Conservation (phyloP, 2,329 filamentous ascomycete species). For the Talaromyces piceae region DNA sequence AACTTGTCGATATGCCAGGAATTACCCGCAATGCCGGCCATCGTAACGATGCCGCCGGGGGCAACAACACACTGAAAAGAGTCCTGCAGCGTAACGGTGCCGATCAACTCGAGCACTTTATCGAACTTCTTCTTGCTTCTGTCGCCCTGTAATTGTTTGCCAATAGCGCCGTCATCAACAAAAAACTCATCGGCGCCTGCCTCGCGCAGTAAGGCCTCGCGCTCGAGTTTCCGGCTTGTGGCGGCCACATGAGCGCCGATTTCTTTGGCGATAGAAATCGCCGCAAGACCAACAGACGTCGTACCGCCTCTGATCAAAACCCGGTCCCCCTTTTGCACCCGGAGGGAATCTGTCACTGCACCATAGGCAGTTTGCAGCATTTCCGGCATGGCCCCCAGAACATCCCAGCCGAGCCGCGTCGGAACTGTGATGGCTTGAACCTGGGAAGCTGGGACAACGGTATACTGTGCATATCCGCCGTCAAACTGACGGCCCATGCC, state of each 20-base stretch:
- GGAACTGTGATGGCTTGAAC: conserved; percentile 27
- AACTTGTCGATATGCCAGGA: conserved; percentile 34
- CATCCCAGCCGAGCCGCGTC: conserved; percentile 33
- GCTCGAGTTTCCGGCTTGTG: conserved; percentile 33
- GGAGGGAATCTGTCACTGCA: conserved; percentile 33
- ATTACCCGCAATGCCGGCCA: conserved; percentile 42
- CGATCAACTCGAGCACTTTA: conserved; percentile 43
- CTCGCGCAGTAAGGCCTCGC: conserved; percentile 32
- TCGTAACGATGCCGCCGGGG: conserved; percentile 36
- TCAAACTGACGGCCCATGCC: conserved; percentile 42
- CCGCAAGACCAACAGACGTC: conserved; percentile 42
- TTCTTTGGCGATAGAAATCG: conserved; percentile 38
- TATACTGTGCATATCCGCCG: conserved; percentile 46
- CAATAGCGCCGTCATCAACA: conserved; percentile 37
- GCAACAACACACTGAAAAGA: conserved; percentile 29
- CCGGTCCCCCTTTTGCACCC: conserved; percentile 33
- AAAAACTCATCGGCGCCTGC: conserved; percentile 38
- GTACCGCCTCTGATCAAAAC: conserved; percentile 46
- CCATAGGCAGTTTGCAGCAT: conserved; percentile 48
- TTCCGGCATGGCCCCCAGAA: conserved; percentile 42
- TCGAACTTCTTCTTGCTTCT: conserved; percentile 31
- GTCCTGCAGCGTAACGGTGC: conserved; percentile 36
- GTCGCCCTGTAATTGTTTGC: conserved; percentile 25
- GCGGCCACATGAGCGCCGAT: conserved; percentile 33
- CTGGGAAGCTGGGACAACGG: conserved; percentile 35